A percentile compares a stretch with the other conserved stretches of the same genome.
Conservation (phyloP, 1,284 basidiomycete species). For the Mycosarcoma maydis region DNA sequence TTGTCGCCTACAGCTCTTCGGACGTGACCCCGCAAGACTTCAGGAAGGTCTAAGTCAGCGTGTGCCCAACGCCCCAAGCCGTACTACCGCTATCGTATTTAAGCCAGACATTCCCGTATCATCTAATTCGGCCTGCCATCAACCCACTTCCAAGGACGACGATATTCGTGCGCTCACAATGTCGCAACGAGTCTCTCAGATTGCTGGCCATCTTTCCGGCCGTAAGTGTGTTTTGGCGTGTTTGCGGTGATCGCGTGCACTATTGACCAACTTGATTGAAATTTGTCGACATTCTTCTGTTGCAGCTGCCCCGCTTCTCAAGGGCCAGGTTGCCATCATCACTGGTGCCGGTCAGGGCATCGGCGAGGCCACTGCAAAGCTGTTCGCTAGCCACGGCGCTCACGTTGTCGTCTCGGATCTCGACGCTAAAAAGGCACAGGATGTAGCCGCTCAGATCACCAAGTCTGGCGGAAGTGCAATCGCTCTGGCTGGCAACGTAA, state of each 20-base stretch:
- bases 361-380: slow-evolving; percentile 72
- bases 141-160: background rate
- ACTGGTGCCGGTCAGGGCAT: slow-evolving; percentile 72
- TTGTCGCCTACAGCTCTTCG: too few species aligned
- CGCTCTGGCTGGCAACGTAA: slow-evolving; percentile 55
- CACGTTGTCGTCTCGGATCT: slow-evolving; percentile 80
- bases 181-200: slow-evolving; percentile 47
- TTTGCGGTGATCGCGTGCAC: too few species aligned
- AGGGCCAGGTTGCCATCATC: slow-evolving; percentile 83
- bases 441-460: slow-evolving; percentile 71
- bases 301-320: slow-evolving; percentile 57
- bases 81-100: too few species aligned
- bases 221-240: slow-evolving; percentile 26
- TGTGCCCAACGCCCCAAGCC: too few species aligned
- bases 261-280: too few species aligned
- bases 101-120: too few species aligned
- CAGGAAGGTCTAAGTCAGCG: too few species aligned
- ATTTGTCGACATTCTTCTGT: too few species aligned
- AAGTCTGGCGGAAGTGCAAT: slow-evolving; percentile 76
- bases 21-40: too few species aligned
- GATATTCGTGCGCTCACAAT: slow-evolving; percentile 6
- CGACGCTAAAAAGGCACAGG: slow-evolving; percentile 69
- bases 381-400: slow-evolving; percentile 85
- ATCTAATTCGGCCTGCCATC: too few species aligned
- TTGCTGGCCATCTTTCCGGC: slow-evolving; percentile 47